A percentile compares a stretch with the other conserved stretches of the same genome.
phyloP scores from a whole-genome alignment of 495 filamentous ascomycete species.

The Penicillium lividum region DNA sequence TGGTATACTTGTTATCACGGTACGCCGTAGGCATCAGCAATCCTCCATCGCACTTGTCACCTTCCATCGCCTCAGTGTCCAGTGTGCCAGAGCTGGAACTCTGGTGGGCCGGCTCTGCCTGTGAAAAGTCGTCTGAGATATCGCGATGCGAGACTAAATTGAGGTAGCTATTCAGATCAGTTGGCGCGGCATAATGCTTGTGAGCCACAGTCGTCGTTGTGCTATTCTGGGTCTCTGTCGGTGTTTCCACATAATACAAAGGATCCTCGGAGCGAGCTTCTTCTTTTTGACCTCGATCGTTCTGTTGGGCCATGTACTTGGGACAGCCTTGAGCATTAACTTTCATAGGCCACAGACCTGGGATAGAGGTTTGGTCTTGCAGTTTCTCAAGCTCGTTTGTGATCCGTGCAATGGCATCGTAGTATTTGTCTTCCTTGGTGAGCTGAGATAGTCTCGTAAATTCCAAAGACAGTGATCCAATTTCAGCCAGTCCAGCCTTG shows the following conservation, averaged over 20 bases:
- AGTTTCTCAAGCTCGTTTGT: conserved; percentile 81
- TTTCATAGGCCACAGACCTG: conserved; percentile 80
- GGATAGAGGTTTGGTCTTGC: conserved; percentile 71
- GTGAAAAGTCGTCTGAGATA: conserved; percentile 20
- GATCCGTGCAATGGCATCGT: conserved; percentile 91
- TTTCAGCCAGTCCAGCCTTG: conserved; percentile 71
- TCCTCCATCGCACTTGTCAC: conserved; percentile 32
- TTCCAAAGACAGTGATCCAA: conserved; percentile 90
- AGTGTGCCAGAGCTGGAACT: neutral
- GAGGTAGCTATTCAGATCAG: conserved; percentile 30
- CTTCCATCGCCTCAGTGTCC: neutral
- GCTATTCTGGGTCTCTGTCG: neutral
- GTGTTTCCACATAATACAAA: neutral
- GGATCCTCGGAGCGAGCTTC: neutral
- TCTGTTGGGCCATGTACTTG: conserved; percentile 18
- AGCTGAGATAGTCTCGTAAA: conserved; percentile 93
- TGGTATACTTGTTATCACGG: conserved; percentile 54
- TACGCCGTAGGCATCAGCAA: conserved; percentile 25
- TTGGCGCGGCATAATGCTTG: conserved; percentile 23
- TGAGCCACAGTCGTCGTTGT: conserved; percentile 10
- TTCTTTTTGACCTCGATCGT: neutral
- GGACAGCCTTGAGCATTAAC: conserved; percentile 78
- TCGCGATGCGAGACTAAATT: conserved; percentile 22
- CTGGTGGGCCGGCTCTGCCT: conserved; percentile 28
- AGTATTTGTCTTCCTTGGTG: conserved; percentile 84